phyloP scores from a whole-genome alignment of 2,329 filamentous ascomycete species.

The Sphaerulina populicola region DNA sequence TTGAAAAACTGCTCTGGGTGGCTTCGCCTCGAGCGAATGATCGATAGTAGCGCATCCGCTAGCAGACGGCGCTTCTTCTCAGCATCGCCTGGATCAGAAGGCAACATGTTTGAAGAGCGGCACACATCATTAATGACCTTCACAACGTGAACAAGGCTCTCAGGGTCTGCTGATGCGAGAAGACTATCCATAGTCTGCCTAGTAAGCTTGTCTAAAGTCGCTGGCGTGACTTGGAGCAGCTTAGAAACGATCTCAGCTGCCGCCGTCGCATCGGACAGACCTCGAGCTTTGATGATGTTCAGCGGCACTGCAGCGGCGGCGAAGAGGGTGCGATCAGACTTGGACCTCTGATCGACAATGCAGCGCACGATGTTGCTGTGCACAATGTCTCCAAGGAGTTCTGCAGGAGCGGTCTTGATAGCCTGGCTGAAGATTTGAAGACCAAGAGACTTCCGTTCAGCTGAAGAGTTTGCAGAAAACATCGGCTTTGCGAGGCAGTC shows the following conservation, averaged over 20 bases:
- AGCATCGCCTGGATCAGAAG: constrained; percentile 38
- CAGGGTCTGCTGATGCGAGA: constrained; percentile 51
- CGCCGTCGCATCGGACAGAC: constrained; percentile 52
- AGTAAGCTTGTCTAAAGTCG: constrained; percentile 78
- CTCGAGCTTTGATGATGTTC: constrained; percentile 59
- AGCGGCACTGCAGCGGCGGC: constrained; percentile 67
- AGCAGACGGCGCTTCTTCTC: constrained; percentile 45
- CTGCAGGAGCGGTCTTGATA: constrained; percentile 46
- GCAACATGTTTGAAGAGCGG: constrained; percentile 36
- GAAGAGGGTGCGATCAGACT: constrained; percentile 70
- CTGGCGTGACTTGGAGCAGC: constrained; percentile 62
- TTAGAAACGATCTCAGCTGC: constrained; percentile 55
- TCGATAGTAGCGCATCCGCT: constrained; percentile 46
- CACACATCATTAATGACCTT: constrained; percentile 41
- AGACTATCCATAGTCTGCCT: constrained; percentile 74
- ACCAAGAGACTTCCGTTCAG: constrained; percentile 84
- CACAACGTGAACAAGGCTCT: constrained; percentile 46
- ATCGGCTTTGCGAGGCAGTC: constrained; percentile 79
- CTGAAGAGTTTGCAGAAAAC: constrained; percentile 71
- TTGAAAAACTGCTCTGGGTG: constrained; percentile 26
- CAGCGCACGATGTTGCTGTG: constrained; percentile 75
- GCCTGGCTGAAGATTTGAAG: constrained; percentile 79
- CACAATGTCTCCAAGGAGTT: constrained; percentile 56
- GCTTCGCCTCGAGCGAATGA: constrained; percentile 36
- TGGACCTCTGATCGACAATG: constrained; percentile 72